Conservation (phyloP, 2,329 filamentous ascomycete genomes). For the Atkinsonella hypoxylon region DNA sequence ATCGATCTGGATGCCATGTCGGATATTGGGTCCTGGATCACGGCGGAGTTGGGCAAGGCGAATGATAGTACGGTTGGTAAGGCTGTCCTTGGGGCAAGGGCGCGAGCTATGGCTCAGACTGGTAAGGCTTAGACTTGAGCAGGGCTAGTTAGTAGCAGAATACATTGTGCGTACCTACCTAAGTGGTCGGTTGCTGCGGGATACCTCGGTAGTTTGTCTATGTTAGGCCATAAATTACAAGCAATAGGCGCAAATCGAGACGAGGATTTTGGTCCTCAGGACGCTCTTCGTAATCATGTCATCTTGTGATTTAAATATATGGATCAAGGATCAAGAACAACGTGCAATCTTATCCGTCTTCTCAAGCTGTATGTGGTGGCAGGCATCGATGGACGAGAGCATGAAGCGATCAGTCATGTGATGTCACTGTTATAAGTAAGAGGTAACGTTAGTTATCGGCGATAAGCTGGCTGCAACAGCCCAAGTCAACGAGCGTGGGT, state of each 20-base stretch:
- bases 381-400: background rate
- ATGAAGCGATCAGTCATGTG: conserved; percentile 23
- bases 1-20: conserved; percentile 55
- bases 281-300: too few relatives aligned
- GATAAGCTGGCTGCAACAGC: background rate
- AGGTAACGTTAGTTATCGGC: too few relatives aligned
- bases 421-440: conserved; percentile 18
- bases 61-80: conserved; percentile 58
- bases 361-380: too few relatives aligned
- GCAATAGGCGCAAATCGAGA: too few relatives aligned
- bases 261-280: too few relatives aligned
- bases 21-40: conserved; percentile 64
- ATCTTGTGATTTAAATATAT: too few relatives aligned
- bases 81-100: conserved; percentile 43
- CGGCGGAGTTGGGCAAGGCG: conserved; percentile 45
- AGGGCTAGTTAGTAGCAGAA: background rate
- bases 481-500: conserved; percentile 11
- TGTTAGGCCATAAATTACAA: too few relatives aligned
- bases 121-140: conserved; percentile 11
- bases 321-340: too few relatives aligned
- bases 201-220: too few relatives aligned
- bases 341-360: too few relatives aligned
- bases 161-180: background rate
- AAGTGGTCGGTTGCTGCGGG: too few relatives aligned
- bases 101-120: conserved; percentile 14